Evolutionary conservation across 106 monocot species (phyloP).

Genomic region (Dioscorea zingiberensis): DNA sequence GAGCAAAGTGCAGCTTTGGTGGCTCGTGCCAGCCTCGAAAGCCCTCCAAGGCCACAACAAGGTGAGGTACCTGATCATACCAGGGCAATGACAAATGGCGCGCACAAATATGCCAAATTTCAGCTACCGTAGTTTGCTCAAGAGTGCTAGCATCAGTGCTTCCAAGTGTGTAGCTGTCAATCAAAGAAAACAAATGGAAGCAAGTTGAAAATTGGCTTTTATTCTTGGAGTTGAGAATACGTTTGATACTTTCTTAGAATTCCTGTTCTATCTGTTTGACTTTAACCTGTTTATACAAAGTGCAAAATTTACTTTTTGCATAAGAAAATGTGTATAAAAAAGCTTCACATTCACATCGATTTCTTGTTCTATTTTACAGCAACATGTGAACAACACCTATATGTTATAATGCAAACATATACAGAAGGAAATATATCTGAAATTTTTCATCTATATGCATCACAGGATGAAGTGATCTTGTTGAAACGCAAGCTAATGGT

Average conservation of each 20-base stretch:
- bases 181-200: constrained; percentile 33
- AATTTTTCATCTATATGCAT: not conserved
- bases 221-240: not conserved
- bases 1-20: constrained; percentile 24
- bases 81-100: constrained; percentile 23
- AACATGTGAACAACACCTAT: not conserved
- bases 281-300: not conserved
- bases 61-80: constrained; percentile 22
- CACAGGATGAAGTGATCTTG: constrained; percentile 32
- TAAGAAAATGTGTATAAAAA: no score
- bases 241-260: not conserved
- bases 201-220: constrained; percentile 22
- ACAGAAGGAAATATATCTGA: not conserved
- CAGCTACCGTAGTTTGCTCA: constrained; percentile 58
- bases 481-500: constrained; percentile 33
- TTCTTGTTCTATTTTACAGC: not conserved
- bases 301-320: not conserved
- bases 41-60: constrained; percentile 30
- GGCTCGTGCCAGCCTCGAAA: constrained; percentile 19
- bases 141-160: constrained; percentile 89
- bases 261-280: not conserved
- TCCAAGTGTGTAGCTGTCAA: constrained; percentile 68
- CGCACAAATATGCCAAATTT: constrained; percentile 42
- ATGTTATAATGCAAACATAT: not conserved
- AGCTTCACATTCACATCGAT: not conserved